Base-by-base conservation (phyloP, 1,284 basidiomycete genomes). In the Blastosporella zonata region DNA sequence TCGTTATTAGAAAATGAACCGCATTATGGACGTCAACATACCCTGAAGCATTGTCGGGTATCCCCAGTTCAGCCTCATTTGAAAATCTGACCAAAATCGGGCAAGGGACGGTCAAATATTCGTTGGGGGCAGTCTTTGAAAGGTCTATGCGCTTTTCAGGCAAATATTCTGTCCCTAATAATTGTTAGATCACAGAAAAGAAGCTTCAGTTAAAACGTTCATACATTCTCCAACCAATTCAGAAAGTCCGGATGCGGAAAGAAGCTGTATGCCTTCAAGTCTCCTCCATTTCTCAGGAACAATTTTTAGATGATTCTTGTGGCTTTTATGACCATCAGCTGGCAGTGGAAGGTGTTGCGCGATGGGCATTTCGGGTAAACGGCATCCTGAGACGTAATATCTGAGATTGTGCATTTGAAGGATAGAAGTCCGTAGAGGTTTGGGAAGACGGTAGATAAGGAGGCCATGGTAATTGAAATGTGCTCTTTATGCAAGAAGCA, bases 251-350 rank as follows among this genome's bases (percentile, higher is more conserved):
- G 41, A 15, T 13, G 18, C 9, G 7, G 65, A 52, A 42, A 81
- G 58, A 3, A 58, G 54, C 44, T 72, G 67, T 17, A 80, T 74
- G n/a, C 56, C 57, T 51, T 77, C 72, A 9, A 84, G 62, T 46
- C 67, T 68, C 53, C 82, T 68, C 59, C 73, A 75, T 22, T 61
- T 55, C 50, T 80, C 75, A 6, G 75, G 71, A 29, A 67, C 69
- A 38, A 79, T 63, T 17, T 65, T 63, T 12, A 84, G 65, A 28
- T 61, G 50, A 55, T 75, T 75, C 18, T 60, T 55, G 55, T 77
- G 74, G 49, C 70, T 71, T 55, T 70, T 75, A 49, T 75, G 70
- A 21, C 72, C 74, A 6, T 57, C n/a, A n/a, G n/a, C n/a, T n/a
- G n/a, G 45, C 1, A 70, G 65, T 13, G 76, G 77, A 52, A 44